A percentile compares a stretch with the other conserved stretches of the same genome.
phyloP scores from a whole-genome alignment of 1,284 basidiomycete genomes.

The Chalciporus sp. region DNA sequence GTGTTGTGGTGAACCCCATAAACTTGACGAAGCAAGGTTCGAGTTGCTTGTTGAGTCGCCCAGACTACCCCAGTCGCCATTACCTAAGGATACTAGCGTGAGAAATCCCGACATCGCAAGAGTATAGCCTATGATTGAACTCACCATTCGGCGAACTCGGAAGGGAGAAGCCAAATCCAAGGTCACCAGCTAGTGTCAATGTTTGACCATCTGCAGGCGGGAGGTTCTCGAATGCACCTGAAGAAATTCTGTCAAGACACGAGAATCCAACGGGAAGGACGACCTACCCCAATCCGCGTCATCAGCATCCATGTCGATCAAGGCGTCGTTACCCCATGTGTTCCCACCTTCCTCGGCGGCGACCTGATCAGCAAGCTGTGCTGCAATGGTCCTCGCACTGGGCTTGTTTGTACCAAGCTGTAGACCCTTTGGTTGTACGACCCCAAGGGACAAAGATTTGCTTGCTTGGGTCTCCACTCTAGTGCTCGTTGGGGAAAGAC shows the following conservation, averaged over 20 bases:
- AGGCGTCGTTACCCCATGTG: slow-evolving; percentile 74
- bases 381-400: slow-evolving; percentile 42
- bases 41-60: slow-evolving; percentile 5
- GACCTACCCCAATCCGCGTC: slow-evolving; percentile 88
- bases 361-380: slow-evolving; percentile 61
- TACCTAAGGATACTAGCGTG: not conserved
- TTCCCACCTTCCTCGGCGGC: slow-evolving; percentile 53
- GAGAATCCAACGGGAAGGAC: not conserved
- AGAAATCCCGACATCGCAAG: not conserved
- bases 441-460: slow-evolving; percentile 10
- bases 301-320: slow-evolving; percentile 92
- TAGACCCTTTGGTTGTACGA: slow-evolving; percentile 55
- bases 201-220: slow-evolving; percentile 38
- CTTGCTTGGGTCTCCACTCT: slow-evolving; percentile 13
- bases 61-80: slow-evolving; percentile 30
- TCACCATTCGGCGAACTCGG: slow-evolving; percentile 20
- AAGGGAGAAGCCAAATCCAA: slow-evolving; percentile 23
- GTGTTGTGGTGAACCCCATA: slow-evolving; percentile 23
- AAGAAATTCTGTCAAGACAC: not conserved
- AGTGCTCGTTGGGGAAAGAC: slow-evolving; percentile 12
- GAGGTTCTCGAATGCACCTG: slow-evolving; percentile 85
- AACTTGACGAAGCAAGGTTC: slow-evolving; percentile 1
- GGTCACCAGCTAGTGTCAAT: slow-evolving; percentile 21
- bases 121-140: not conserved
- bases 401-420: slow-evolving; percentile 66